Conservation (phyloP, 805 yeast species). For the Candida ipomoeae region DNA sequence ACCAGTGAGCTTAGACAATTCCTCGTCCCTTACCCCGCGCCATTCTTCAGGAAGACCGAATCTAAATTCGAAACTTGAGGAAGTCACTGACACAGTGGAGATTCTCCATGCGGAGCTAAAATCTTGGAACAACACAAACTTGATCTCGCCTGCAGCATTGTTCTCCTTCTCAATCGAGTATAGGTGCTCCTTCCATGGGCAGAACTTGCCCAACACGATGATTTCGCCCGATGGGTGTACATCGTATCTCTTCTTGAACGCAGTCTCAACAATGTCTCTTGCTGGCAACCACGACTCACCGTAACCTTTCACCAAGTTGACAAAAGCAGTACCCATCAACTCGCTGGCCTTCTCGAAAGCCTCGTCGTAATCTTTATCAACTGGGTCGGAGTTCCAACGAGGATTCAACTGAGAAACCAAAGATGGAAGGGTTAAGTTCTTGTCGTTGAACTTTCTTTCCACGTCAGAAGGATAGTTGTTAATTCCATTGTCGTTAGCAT, state of each 20-base stretch:
- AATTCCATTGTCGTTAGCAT: conserved; percentile 95
- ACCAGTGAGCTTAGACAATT: conserved; percentile 67
- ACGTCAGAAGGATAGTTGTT: conserved; percentile 56
- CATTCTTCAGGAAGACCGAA: conserved; percentile 83
- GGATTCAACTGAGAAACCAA: conserved; percentile 81
- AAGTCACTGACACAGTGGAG: conserved; percentile 82
- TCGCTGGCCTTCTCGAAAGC: conserved; percentile 67
- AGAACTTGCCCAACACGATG: conserved; percentile 66
- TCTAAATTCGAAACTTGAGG: conserved; percentile 79
- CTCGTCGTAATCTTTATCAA: conserved; percentile 62
- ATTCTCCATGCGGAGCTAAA: conserved; percentile 75
- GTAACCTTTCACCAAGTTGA: conserved; percentile 58
- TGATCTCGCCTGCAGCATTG: conserved; percentile 49
- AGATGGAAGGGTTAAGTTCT: conserved; percentile 71
- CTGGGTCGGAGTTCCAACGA: conserved; percentile 67
- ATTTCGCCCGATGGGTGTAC: conserved; percentile 71
- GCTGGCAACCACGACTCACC: conserved; percentile 94
- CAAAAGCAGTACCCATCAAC: conserved; percentile 80
- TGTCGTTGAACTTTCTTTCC: conserved; percentile 64
- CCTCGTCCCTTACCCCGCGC: conserved; percentile 95
- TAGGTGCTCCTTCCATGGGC: conserved; percentile 95
- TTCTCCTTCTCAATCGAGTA: conserved; percentile 64
- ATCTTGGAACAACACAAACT: conserved; percentile 80
- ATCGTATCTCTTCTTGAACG: conserved; percentile 56
- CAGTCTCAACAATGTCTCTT: conserved; percentile 65